Evolutionary conservation across 495 filamentous ascomycete species (phyloP).

Genomic region (Massariosphaeria phaeospora): DNA sequence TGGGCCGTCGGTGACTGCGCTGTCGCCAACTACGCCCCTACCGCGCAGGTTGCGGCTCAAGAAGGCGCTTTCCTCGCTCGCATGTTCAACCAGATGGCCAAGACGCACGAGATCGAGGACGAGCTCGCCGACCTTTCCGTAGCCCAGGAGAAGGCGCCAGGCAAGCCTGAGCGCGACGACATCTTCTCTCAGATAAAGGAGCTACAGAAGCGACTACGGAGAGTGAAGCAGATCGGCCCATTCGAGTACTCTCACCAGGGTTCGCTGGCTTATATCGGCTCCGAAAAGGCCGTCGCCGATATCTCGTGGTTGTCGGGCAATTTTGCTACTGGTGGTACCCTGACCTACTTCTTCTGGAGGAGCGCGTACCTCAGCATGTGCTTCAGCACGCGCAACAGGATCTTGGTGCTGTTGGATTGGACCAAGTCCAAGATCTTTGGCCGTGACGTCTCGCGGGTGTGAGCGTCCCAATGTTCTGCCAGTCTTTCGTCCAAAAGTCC

Average conservation of each 20-base stretch:
- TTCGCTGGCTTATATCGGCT: slow-evolving; percentile 93
- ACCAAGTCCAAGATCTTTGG: slow-evolving; percentile 92
- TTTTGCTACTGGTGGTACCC: slow-evolving; percentile 73
- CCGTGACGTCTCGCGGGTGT: slow-evolving; percentile 92
- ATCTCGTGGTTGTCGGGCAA: slow-evolving; percentile 98
- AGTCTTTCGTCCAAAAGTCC: not conserved
- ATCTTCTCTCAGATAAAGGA: slow-evolving; percentile 70
- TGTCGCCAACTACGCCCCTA: slow-evolving; percentile 93
- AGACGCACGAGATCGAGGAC: slow-evolving; percentile 72
- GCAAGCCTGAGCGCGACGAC: slow-evolving; percentile 51
- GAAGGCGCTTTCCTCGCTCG: slow-evolving; percentile 93
- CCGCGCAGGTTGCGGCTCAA: slow-evolving; percentile 92
- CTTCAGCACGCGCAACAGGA: slow-evolving; percentile 92
- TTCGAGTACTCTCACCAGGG: slow-evolving; percentile 99
- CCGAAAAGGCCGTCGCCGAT: slow-evolving; percentile 95
- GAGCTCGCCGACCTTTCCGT: slow-evolving; percentile 60
- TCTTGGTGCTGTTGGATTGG: slow-evolving; percentile 92
- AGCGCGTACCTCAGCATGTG: slow-evolving; percentile 99
- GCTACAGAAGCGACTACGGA: slow-evolving; percentile 75
- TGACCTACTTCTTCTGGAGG: slow-evolving; percentile 81
- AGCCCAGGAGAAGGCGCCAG: slow-evolving; percentile 59
- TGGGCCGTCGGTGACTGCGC: slow-evolving; percentile 92
- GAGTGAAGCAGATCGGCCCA: slow-evolving; percentile 88
- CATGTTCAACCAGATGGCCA: slow-evolving; percentile 97
- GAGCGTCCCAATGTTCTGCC: slow-evolving; percentile 29